A percentile compares a stretch with the other conserved stretches of the same genome.
phyloP scores from a whole-genome alignment of 164 flowering plant species.

The Umbellularia californica region DNA sequence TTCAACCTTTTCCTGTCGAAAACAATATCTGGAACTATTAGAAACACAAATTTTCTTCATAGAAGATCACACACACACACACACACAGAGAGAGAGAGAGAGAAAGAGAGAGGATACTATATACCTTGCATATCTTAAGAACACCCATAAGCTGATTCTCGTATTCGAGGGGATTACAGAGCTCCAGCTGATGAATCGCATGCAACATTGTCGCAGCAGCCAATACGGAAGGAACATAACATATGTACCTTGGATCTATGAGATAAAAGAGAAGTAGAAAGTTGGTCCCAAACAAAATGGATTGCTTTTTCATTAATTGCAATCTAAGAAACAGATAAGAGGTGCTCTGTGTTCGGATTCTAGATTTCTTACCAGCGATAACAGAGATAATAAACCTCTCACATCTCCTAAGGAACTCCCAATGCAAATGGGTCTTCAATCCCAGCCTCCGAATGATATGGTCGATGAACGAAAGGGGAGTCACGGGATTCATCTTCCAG shows the following conservation, averaged over 20 bases:
- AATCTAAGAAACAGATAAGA: not conserved
- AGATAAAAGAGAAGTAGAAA: not conserved
- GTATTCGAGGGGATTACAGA: constrained; percentile 40
- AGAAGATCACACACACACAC: not conserved
- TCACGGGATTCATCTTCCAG: constrained; percentile 90
- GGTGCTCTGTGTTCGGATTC: not conserved
- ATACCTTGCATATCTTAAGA: constrained; percentile 58
- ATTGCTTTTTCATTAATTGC: not conserved
- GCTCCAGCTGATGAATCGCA: constrained; percentile 56
- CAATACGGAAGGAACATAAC: constrained; percentile 49
- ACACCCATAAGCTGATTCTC: constrained; percentile 57
- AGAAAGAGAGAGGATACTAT: not conserved
- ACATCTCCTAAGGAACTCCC: constrained; percentile 55
- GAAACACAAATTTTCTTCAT: not conserved
- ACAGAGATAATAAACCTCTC: constrained; percentile 46
- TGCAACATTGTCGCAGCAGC: constrained; percentile 75
- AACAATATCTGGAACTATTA: not conserved
- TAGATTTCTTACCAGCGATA: constrained; percentile 40
- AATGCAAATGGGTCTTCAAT: constrained; percentile 36
- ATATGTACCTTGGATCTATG: constrained; percentile 37
- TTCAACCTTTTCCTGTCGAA: constrained; percentile 49
- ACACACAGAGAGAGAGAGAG: too few relatives aligned
- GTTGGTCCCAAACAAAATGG: not conserved
- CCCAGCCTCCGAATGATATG: constrained; percentile 58
- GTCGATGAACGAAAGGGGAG: constrained; percentile 73